Percentiles rank a stretch among this genome's conserved stretches.
These are phyloP conservation scores for Phyllosticta capitalensis DNA, from an alignment of 2,329 filamentous ascomycete genomes.

Conservation along the genomic window DNA sequence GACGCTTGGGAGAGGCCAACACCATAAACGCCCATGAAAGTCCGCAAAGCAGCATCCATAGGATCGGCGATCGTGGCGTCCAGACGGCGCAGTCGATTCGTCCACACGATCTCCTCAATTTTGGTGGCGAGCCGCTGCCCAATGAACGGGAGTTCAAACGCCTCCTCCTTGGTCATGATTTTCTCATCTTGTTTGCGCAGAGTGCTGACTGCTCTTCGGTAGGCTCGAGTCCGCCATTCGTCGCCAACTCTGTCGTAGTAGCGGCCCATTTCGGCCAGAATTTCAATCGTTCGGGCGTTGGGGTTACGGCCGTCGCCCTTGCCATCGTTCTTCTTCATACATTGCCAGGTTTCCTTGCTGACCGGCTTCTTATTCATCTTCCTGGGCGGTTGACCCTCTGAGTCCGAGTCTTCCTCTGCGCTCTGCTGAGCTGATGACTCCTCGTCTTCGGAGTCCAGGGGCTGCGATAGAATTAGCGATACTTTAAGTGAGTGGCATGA, in stretches of 20 bases:
- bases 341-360: constrained; percentile 39
- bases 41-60: constrained; percentile 52
- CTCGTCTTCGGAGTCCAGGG: constrained; percentile 32
- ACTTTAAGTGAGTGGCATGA: too few relatives aligned
- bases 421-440: constrained; percentile 19
- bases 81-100: constrained; percentile 59
- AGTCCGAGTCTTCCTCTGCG: constrained; percentile 16
- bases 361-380: constrained; percentile 15
- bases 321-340: constrained; percentile 49
- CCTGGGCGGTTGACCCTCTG: constrained; percentile 18
- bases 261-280: constrained; percentile 68
- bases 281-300: constrained; percentile 64
- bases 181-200: constrained; percentile 56
- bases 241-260: constrained; percentile 71
- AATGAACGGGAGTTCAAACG: constrained; percentile 56
- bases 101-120: constrained; percentile 80
- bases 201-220: constrained; percentile 66
- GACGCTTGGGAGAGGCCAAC: constrained; percentile 61
- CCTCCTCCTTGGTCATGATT: constrained; percentile 61
- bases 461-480: constrained; percentile 11
- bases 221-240: constrained; percentile 64
- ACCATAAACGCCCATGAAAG: constrained; percentile 72
- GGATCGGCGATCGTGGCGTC: constrained; percentile 62
- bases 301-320: constrained; percentile 46
- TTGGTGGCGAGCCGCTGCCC: constrained; percentile 68